Percentiles rank a stretch among this genome's conserved stretches.
These are phyloP conservation scores for Phyllosticta citriasiana DNA, from an alignment of 2,329 filamentous ascomycete species.

Conservation along the genomic window DNA sequence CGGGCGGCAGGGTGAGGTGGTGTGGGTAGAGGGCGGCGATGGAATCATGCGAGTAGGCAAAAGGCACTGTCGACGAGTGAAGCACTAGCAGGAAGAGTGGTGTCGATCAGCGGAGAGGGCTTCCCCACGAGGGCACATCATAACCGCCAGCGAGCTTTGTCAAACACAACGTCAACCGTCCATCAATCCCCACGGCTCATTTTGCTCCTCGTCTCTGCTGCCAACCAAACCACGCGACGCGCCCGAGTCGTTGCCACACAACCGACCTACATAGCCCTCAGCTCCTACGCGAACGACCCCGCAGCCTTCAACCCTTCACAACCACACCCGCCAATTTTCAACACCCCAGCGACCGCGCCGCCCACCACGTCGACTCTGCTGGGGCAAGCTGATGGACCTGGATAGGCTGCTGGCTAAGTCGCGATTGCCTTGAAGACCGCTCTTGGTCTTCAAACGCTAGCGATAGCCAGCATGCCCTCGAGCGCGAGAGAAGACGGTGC, in stretches of 20 bases:
- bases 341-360: background rate
- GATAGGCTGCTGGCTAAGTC: constrained; percentile 43
- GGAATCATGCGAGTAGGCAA: background rate
- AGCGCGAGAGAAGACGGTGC: constrained; percentile 30
- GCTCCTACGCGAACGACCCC: constrained; percentile 1
- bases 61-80: background rate
- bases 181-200: constrained; percentile 4
- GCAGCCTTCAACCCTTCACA: constrained; percentile 3
- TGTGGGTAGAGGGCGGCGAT: background rate
- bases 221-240: constrained; percentile 1
- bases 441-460: constrained; percentile 40
- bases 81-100: background rate
- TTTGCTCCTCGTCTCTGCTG: background rate
- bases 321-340: constrained; percentile 4
- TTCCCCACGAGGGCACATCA: constrained; percentile 6
- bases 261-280: background rate
- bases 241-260: constrained; percentile 2
- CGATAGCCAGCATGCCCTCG: constrained; percentile 36
- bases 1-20: background rate
- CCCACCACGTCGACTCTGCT: constrained; percentile 3
- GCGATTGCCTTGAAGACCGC: constrained; percentile 52
- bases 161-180: constrained; percentile 9
- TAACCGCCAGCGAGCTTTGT: constrained; percentile 1
- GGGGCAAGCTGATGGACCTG: constrained; percentile 42
- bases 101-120: background rate